Evolutionary conservation across 331 rosid species (phyloP).

Genomic region (Telfairia occidentalis): DNA sequence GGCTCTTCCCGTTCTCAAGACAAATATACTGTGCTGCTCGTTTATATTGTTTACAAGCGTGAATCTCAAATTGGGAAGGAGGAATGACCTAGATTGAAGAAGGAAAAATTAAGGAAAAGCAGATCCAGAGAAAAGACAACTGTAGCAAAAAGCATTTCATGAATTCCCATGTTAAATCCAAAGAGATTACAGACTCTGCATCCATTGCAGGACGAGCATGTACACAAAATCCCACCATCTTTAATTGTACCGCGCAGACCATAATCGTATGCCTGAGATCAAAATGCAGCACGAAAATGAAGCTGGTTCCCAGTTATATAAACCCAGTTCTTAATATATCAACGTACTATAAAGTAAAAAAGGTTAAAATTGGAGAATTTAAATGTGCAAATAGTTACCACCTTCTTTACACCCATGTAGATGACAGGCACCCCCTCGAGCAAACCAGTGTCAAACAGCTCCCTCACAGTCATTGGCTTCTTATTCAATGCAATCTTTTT

Average conservation of each 20-base stretch:
- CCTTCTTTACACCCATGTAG: slow-evolving; percentile 80
- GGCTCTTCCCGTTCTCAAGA: slow-evolving; percentile 83
- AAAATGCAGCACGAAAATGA: neutral
- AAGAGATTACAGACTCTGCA: slow-evolving; percentile 50
- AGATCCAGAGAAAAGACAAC: slow-evolving; percentile 6
- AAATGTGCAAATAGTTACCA: slow-evolving; percentile 16
- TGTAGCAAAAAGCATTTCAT: neutral
- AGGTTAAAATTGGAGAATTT: neutral
- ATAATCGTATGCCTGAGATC: slow-evolving; percentile 54
- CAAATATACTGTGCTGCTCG: slow-evolving; percentile 90
- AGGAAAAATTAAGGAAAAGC: neutral
- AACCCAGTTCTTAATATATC: neutral
- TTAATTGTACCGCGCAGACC: slow-evolving; percentile 73
- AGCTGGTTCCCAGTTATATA: neutral
- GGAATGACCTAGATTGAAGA: slow-evolving; percentile 51
- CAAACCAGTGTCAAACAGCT: slow-evolving; percentile 70
- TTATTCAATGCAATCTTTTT: slow-evolving; percentile 50
- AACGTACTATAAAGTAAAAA: neutral
- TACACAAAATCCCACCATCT: slow-evolving; percentile 86
- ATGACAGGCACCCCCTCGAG: slow-evolving; percentile 76
- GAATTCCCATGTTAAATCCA: slow-evolving; percentile 7
- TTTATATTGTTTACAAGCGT: slow-evolving; percentile 76
- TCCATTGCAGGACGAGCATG: slow-evolving; percentile 59
- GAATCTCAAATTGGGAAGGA: slow-evolving; percentile 89
- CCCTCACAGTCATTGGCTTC: slow-evolving; percentile 65